Percentiles rank a stretch among this genome's conserved stretches.
phyloP scores from a whole-genome alignment of 129 eudicot species.

The Deinandra increscens region DNA sequence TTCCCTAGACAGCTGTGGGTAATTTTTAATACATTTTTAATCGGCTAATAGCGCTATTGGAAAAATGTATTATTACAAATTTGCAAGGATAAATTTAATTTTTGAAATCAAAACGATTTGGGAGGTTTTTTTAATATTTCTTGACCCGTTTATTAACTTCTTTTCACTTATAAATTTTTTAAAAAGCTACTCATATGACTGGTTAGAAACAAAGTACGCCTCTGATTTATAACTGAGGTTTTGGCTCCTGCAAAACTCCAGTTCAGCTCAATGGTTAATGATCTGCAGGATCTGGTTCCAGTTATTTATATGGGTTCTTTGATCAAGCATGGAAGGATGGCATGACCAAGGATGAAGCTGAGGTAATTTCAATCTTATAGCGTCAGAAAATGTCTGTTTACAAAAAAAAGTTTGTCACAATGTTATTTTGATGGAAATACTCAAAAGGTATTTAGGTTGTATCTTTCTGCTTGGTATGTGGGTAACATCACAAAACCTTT shows the following conservation, averaged over 20 bases:
- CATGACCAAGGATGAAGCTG: slow-evolving; percentile 97
- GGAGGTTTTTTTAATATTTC: not conserved
- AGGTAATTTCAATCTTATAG: slow-evolving; percentile 42
- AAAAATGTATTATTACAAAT: not conserved
- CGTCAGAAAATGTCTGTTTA: not conserved
- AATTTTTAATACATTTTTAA: not conserved
- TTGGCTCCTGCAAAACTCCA: not conserved
- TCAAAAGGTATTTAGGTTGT: not conserved
- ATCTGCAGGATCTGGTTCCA: slow-evolving; percentile 83
- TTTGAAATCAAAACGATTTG: not conserved
- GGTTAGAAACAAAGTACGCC: not conserved
- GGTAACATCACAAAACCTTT: not conserved
- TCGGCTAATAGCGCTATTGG: not conserved
- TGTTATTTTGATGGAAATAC: not conserved
- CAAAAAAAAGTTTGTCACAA: not conserved
- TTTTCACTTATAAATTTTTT: not conserved
- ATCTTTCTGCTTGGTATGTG: not conserved
- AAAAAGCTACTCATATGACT: not conserved
- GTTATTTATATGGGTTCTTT: slow-evolving; percentile 89
- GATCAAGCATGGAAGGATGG: slow-evolving; percentile 98
- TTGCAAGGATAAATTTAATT: not conserved
- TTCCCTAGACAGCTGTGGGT: not conserved
- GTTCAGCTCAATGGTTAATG: not conserved
- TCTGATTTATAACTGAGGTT: not conserved
- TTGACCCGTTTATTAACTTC: not conserved